Conservation (phyloP, 108 stramenopile genomes). For the Mediolabrus comicus region DNA sequence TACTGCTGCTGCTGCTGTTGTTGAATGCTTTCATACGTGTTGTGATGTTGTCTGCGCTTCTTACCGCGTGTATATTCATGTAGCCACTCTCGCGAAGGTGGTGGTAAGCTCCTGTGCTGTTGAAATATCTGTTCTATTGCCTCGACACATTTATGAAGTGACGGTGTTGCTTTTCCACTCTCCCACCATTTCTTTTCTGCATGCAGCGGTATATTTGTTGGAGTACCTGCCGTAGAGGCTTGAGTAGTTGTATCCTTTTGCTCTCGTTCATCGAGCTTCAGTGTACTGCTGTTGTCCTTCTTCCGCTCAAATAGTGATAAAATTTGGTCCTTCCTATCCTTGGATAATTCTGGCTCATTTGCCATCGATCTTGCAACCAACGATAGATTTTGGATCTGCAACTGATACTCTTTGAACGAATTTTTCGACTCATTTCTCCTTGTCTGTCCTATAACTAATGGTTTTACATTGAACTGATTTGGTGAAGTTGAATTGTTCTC, state of each 20-base stretch:
- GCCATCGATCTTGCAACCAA: constrained; percentile 10
- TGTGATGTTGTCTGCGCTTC: not conserved
- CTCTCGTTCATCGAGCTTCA: not conserved
- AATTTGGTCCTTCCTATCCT: not conserved
- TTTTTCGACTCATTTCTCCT: not conserved
- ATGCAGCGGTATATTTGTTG: not conserved
- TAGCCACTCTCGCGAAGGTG: constrained; percentile 25
- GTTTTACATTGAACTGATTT: not conserved
- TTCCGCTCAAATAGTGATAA: not conserved
- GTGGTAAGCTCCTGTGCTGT: constrained; percentile 17
- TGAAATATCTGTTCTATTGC: constrained; percentile 23
- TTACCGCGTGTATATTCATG: constrained; percentile 6
- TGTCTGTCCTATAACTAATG: not conserved
- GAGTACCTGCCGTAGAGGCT: not conserved
- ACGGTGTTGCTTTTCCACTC: not conserved
- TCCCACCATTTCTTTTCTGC: constrained; percentile 13
- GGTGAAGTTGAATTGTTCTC: not conserved
- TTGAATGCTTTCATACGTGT: not conserved
- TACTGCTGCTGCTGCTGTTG: constrained; percentile 3
- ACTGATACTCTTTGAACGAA: constrained; percentile 2
- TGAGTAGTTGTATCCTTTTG: no score
- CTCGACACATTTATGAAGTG: constrained; percentile 16
- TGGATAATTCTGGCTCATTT: not conserved
- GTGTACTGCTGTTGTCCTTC: not conserved
- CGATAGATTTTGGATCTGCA: not conserved